Conservation (phyloP, 441 rosid genomes). For the Corymbia calophylla region DNA sequence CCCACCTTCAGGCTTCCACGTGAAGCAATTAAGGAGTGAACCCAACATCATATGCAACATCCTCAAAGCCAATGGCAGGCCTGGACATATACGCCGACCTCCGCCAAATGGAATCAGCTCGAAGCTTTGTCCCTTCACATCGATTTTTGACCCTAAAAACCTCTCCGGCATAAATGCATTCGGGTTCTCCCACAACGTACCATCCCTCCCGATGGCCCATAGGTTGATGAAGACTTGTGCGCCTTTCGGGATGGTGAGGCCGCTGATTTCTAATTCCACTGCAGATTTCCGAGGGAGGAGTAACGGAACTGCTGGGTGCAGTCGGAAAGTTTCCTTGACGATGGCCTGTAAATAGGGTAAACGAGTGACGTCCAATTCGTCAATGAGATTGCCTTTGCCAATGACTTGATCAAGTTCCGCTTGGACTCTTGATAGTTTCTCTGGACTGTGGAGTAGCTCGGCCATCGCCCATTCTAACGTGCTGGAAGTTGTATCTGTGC, state of each 20-base stretch:
- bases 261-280: neutral
- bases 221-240: neutral
- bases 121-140: neutral
- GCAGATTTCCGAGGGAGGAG: neutral
- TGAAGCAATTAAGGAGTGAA: neutral
- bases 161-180: neutral
- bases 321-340: neutral
- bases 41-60: constrained; percentile 3
- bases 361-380: neutral
- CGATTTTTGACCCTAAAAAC: neutral
- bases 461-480: neutral
- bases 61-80: neutral
- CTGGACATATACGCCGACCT: constrained; percentile 2
- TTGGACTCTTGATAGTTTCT: neutral
- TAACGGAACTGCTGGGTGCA: neutral
- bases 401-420: neutral
- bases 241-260: neutral
- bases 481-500: neutral
- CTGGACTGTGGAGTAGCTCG: neutral
- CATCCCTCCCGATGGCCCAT: neutral
- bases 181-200: neutral
- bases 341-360: neutral
- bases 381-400: neutral
- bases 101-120: neutral
- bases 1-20: neutral